These are phyloP conservation scores for Lolium rigidum DNA, from an alignment of 176 grass and related monocot genomes.

Conservation along the genomic window DNA sequence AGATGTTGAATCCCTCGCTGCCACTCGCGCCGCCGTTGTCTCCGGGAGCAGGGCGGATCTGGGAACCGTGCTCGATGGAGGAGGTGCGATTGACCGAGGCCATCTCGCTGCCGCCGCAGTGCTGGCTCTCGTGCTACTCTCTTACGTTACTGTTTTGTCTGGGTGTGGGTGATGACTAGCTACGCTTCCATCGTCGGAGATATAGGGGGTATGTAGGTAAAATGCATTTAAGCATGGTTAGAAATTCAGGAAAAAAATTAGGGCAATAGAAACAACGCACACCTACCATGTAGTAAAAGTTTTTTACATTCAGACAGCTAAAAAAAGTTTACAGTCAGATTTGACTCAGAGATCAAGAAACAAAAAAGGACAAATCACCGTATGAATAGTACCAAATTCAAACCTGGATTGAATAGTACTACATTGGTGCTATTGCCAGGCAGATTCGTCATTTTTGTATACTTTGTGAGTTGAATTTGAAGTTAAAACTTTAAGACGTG, in stretches of 20 bases:
- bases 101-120: conserved; percentile 30
- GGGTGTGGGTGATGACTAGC: neutral
- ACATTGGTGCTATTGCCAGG: neutral
- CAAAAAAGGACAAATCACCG: neutral
- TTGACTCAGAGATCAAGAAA: neutral
- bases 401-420: neutral
- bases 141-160: neutral
- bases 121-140: conserved; percentile 25
- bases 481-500: neutral
- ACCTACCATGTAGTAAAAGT: no score
- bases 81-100: neutral
- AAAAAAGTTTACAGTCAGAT: neutral
- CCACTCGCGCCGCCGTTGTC: conserved; percentile 1
- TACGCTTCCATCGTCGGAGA: neutral
- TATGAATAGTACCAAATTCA: neutral
- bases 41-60: neutral
- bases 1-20: neutral
- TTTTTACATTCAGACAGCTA: no score
- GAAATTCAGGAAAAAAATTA: neutral
- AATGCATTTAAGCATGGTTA: neutral
- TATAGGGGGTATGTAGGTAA: neutral
- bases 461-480: neutral
- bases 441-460: neutral
- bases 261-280: neutral
- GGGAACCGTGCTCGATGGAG: conserved; percentile 1